Percentiles rank a stretch among this genome's conserved stretches.
These are phyloP conservation scores for Aureobasidium sp. DNA, from an alignment of 2,329 filamentous ascomycete species.

Conservation along the genomic window DNA sequence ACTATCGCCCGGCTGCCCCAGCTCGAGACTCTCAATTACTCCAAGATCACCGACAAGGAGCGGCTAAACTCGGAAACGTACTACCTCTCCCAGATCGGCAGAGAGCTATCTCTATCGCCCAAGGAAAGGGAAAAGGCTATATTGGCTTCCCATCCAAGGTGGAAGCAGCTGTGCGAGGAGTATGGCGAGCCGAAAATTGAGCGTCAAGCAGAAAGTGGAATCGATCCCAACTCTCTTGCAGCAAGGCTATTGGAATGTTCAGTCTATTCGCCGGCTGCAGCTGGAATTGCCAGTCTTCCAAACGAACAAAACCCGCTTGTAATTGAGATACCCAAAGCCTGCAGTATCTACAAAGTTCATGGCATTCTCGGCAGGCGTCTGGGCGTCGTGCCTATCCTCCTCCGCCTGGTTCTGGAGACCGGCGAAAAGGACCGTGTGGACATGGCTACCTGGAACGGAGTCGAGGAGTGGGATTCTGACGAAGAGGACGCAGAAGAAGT, in stretches of 20 bases:
- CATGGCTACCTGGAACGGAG: constrained; percentile 44
- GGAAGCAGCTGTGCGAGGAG: constrained; percentile 60
- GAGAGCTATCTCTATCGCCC: constrained; percentile 57
- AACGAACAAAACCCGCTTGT: constrained; percentile 18
- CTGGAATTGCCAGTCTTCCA: constrained; percentile 17
- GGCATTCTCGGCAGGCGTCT: constrained; percentile 69
- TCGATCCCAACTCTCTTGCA: constrained; percentile 74
- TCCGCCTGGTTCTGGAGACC: constrained; percentile 76
- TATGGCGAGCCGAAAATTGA: constrained; percentile 64
- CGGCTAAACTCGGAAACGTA: constrained; percentile 85
- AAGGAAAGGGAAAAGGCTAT: constrained; percentile 47
- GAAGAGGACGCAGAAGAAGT: constrained; percentile 29
- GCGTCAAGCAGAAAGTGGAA: constrained; percentile 27
- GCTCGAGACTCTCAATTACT: constrained; percentile 65
- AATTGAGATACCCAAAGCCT: constrained; percentile 59
- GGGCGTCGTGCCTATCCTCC: constrained; percentile 49
- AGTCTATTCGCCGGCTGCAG: constrained; percentile 43
- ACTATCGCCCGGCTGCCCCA: constrained; percentile 64
- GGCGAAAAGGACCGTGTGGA: constrained; percentile 76
- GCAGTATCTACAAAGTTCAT: constrained; percentile 74
- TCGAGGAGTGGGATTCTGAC: constrained; percentile 33
- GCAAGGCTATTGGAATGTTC: constrained; percentile 58
- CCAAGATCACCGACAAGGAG: constrained; percentile 58
- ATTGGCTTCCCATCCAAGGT: constrained; percentile 59
- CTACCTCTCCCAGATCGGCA: constrained; percentile 76